Evolutionary conservation across 2,329 filamentous ascomycete species (phyloP).

Genomic region (Talaromyces sp.): DNA sequence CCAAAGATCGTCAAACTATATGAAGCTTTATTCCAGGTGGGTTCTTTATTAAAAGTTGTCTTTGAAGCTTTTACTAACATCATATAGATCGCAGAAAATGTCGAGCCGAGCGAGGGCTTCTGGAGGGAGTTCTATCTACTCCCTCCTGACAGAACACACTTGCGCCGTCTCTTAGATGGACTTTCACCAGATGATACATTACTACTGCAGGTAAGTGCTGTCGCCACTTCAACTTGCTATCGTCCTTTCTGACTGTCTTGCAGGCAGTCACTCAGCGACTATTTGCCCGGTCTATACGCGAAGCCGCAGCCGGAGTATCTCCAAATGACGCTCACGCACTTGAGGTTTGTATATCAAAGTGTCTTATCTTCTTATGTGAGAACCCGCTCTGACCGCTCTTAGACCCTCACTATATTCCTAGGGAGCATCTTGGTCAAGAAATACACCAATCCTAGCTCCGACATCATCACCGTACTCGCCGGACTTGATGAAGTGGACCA

Average conservation of each 20-base stretch:
- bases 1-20: slow-evolving; percentile 93
- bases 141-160: slow-evolving; percentile 68
- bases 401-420: slow-evolving; percentile 90
- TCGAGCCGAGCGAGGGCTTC: slow-evolving; percentile 80
- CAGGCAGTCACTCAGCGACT: slow-evolving; percentile 71
- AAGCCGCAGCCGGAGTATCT: slow-evolving; percentile 61
- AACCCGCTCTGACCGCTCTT: slow-evolving; percentile 9
- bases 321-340: slow-evolving; percentile 75
- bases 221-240: background rate
- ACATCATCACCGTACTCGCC: slow-evolving; percentile 85
- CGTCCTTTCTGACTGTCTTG: slow-evolving; percentile 19
- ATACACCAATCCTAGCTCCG: slow-evolving; percentile 92
- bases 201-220: slow-evolving; percentile 61
- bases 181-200: slow-evolving; percentile 73
- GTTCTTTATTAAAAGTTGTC: too few species aligned
- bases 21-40: slow-evolving; percentile 70
- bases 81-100: slow-evolving; percentile 30
- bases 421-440: slow-evolving; percentile 79
- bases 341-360: slow-evolving; percentile 60
- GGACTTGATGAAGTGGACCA: slow-evolving; percentile 85
- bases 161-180: slow-evolving; percentile 68
- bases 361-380: background rate
- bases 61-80: background rate
- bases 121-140: slow-evolving; percentile 96
- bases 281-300: slow-evolving; percentile 69